Evolutionary conservation across 441 rosid species (phyloP).

Genomic region (Jatropha multifida): DNA sequence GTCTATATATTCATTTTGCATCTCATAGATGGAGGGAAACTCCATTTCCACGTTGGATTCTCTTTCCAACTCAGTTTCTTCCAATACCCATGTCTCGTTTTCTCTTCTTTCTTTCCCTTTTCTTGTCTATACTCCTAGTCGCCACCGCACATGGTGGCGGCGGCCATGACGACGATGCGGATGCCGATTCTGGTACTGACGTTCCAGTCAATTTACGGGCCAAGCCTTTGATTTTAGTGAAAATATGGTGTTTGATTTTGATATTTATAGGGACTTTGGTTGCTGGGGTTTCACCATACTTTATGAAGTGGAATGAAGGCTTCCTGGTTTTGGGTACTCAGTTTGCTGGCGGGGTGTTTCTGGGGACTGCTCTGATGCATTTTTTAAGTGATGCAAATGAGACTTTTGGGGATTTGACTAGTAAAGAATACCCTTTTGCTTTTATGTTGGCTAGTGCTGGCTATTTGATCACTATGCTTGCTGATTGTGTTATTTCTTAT

Average conservation of each 20-base stretch:
- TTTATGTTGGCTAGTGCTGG: constrained; percentile 79
- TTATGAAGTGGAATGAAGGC: constrained; percentile 75
- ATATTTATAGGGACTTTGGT: constrained; percentile 56
- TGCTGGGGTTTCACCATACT: constrained; percentile 76
- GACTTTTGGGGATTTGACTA: constrained; percentile 59
- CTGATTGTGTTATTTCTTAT: constrained; percentile 54
- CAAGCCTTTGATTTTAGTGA: constrained; percentile 48
- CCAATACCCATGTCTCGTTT: constrained; percentile 39
- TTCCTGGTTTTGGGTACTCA: constrained; percentile 74
- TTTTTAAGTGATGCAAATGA: constrained; percentile 76
- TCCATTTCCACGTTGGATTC: not conserved
- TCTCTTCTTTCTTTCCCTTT: constrained; percentile 35
- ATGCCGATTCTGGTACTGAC: not conserved
- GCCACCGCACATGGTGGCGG: constrained; percentile 56
- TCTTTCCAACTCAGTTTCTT: not conserved
- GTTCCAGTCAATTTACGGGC: constrained; percentile 32
- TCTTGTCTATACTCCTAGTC: constrained; percentile 46
- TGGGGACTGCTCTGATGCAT: constrained; percentile 88
- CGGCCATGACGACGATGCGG: constrained; percentile 24
- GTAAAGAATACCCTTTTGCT: constrained; percentile 68
- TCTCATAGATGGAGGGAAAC: not conserved
- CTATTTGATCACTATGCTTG: constrained; percentile 67
- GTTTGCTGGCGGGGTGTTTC: constrained; percentile 83
- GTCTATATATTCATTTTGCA: not conserved
- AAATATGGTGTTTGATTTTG: constrained; percentile 64